Evolutionary conservation across 768 basidiomycete species (phyloP).

Genomic region (Lactarius evosmus): DNA sequence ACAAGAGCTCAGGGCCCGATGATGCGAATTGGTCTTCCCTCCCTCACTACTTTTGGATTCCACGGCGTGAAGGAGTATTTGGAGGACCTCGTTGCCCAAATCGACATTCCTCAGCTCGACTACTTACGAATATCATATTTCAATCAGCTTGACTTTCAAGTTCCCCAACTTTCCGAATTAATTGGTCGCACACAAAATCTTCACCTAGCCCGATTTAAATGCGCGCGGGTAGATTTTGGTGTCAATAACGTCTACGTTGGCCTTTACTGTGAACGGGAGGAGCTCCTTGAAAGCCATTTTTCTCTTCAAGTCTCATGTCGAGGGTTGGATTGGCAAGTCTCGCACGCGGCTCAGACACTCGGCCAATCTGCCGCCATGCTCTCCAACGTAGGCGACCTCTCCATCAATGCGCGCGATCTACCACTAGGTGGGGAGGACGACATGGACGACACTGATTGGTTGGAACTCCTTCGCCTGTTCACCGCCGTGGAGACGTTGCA

Average conservation of each 20-base stretch:
- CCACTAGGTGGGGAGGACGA: not conserved
- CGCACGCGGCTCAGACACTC: not conserved
- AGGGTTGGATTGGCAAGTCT: conserved; percentile 7
- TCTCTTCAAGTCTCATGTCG: not conserved
- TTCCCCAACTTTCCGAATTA: not conserved
- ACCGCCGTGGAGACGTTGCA: not conserved
- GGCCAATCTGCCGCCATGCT: not conserved
- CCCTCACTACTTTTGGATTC: conserved; percentile 2
- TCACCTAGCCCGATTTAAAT: not conserved
- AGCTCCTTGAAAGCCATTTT: not conserved
- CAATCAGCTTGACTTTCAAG: not conserved
- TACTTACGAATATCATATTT: not conserved
- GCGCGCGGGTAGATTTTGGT: not conserved
- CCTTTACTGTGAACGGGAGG: not conserved
- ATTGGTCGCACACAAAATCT: not conserved
- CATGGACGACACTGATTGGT: not conserved
- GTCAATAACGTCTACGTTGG: not conserved
- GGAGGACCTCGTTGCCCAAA: not conserved
- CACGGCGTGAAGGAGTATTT: conserved; percentile 3
- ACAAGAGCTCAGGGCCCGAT: not conserved
- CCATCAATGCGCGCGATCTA: not conserved
- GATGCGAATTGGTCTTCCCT: not conserved
- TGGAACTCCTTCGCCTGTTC: conserved; percentile 4
- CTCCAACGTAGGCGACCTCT: not conserved
- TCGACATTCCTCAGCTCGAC: not conserved